Evolutionary conservation across 371 early-diverging fungal species (phyloP).

Genomic region (Mortierella sp.): DNA sequence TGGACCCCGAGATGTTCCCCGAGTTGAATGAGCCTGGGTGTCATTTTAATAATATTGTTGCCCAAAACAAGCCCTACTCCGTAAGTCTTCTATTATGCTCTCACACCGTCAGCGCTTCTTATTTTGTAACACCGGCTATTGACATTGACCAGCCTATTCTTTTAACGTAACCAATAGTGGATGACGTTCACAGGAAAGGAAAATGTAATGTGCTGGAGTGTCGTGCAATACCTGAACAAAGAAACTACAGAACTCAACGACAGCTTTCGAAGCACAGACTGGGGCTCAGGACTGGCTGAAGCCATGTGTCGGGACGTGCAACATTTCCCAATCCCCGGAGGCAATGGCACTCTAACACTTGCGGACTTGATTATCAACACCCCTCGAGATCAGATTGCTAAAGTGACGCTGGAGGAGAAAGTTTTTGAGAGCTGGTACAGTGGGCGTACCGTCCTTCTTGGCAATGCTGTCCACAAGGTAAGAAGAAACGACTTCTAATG

Average conservation of each 20-base stretch:
- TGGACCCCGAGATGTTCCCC: conserved; percentile 23
- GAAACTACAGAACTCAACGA: conserved; percentile 15
- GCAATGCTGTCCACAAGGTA: conserved; percentile 19
- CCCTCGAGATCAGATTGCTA: conserved; percentile 3
- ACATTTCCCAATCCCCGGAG: conserved; percentile 18
- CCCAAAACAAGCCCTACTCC: conserved; percentile 14
- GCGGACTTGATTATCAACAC: conserved; percentile 21
- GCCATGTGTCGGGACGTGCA: conserved; percentile 40
- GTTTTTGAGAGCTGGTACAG: conserved; percentile 21
- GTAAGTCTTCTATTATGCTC: neutral
- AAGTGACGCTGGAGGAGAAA: conserved; percentile 13
- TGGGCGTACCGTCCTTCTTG: conserved; percentile 19
- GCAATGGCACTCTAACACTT: conserved; percentile 23
- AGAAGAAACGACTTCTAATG: neutral
- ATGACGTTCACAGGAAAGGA: conserved; percentile 17
- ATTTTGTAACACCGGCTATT: neutral
- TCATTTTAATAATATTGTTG: neutral
- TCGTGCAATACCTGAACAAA: conserved; percentile 17
- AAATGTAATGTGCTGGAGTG: conserved; percentile 23
- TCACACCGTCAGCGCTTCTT: neutral
- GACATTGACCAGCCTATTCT: neutral
- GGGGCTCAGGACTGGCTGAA: conserved; percentile 33
- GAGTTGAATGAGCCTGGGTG: conserved; percentile 4
- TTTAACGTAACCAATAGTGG: conserved; percentile 13
- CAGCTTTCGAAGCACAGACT: conserved; percentile 36